Base-by-base conservation (phyloP, 495 filamentous ascomycete genomes). In the Delitschia confertaspora region DNA sequence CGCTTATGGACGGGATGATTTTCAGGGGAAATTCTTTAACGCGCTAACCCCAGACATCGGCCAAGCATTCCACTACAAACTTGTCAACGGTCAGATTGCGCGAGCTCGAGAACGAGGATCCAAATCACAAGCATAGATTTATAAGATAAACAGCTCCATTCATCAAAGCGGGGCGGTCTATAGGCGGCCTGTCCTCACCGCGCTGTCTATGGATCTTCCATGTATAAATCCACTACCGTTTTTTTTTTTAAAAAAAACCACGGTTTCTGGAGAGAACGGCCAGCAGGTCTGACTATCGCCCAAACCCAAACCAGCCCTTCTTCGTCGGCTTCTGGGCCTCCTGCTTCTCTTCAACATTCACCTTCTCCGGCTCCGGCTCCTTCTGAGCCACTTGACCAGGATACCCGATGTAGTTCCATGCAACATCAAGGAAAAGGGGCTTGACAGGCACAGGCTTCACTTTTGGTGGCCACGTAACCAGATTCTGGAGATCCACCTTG, bases 401-500 rank as follows among this genome's bases (percentile, higher is more conserved):
- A 61, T 99, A 99, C 16, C 87, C 80, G 47, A 99, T 86, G 60
- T 94, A 99, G 61, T 96, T 99, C 83, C 86, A 96, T 11, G 91
- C 91, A 9, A 94, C 84, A 60, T 99, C 91, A 33, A 96, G 74
- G 70, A 95, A 96, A 11, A 99, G 62, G 11, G 91, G 93, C 64
- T 99, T 99, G 11, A 95, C 87, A 0, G 91, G 88, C 26, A 95
- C 75, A 0, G 84, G 75, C 42, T 84, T 75, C 40, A 95, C 66
- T 51, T 75, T 76, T 0, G 91, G 89, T 4, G 91, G 93, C 59
- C 87, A 95, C 0, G 74, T 72, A 13, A 95, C 91, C 22, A 99
- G 70, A 44, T 91, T 83, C 10, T 68, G 66, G 29, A 95, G 71
- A 57, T 93, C 78, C 6, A 67, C 61, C 14, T 38, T 38, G 17